Conservation (phyloP, 2,329 filamentous ascomycete species). For the Botrytis deweyae region DNA sequence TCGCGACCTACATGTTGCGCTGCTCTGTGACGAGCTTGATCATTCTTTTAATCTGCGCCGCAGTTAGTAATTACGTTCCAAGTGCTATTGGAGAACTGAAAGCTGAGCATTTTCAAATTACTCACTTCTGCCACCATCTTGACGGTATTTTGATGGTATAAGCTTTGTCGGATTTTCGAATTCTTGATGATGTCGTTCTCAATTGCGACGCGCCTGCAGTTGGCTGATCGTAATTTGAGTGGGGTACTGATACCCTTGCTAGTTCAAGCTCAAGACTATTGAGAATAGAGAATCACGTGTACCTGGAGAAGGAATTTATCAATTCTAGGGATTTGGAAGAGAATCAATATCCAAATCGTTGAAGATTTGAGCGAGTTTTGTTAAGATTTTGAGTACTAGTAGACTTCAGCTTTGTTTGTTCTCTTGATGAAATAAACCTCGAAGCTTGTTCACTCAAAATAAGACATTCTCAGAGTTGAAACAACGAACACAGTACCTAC, state of each 20-base stretch:
- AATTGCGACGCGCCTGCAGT: slow-evolving; percentile 19
- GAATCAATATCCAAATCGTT: neutral
- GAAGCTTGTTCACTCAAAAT: neutral
- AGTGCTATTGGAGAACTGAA: neutral
- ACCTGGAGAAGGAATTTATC: neutral
- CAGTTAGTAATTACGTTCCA: slow-evolving; percentile 19
- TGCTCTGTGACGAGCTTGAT: slow-evolving; percentile 94
- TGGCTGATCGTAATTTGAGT: slow-evolving; percentile 19
- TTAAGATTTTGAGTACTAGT: neutral
- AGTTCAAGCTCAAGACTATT: neutral
- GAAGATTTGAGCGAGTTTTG: neutral
- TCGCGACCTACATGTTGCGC: slow-evolving; percentile 61
- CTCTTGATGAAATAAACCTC: neutral
- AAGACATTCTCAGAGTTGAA: neutral
- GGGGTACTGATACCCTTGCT: slow-evolving; percentile 20
- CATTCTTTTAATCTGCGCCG: slow-evolving; percentile 68
- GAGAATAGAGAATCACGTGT: slow-evolving; percentile 21
- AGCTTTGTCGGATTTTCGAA: slow-evolving; percentile 12
- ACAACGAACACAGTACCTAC: neutral
- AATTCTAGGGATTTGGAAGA: neutral
- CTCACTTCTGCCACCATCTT: slow-evolving; percentile 40
- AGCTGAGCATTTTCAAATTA: neutral
- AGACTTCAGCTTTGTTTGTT: neutral
- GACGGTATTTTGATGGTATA: slow-evolving; percentile 19
- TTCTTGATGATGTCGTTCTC: slow-evolving; percentile 15